Percentiles rank a stretch among this genome's conserved stretches.
Conservation (phyloP, 2,329 filamentous ascomycete species). For the Penicillium brevicompactum region DNA sequence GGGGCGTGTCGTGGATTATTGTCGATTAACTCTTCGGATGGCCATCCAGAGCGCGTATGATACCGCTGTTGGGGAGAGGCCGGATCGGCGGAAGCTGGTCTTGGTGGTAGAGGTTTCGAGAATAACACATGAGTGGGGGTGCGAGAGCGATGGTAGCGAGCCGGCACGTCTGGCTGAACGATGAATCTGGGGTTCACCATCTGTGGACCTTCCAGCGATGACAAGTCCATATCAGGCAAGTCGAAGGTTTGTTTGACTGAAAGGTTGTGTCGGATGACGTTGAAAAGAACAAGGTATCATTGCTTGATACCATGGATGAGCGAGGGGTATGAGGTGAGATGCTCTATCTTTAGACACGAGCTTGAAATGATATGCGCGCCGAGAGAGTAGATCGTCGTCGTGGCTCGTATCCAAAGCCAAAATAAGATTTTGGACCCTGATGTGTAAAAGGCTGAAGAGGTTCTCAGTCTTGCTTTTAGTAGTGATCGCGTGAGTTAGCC, state of each 20-base stretch:
- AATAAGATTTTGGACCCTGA: background rate
- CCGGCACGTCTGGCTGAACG: background rate
- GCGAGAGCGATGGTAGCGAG: conserved; percentile 7
- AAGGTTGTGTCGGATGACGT: background rate
- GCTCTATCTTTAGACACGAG: conserved; percentile 14
- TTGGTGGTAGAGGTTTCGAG: conserved; percentile 19
- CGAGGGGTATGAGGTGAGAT: background rate
- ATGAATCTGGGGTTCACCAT: conserved; percentile 26
- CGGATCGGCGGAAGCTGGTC: conserved; percentile 6
- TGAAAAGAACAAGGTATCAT: conserved; percentile 15
- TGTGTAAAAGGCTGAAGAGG: background rate
- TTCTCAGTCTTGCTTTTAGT: background rate
- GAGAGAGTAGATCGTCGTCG: conserved; percentile 10
- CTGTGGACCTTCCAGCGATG: conserved; percentile 39
- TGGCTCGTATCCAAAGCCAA: conserved; percentile 14
- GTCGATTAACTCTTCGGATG: background rate
- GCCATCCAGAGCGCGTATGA: background rate
- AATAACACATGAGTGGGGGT: conserved; percentile 15
- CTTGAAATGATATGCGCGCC: conserved; percentile 7
- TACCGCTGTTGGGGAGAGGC: background rate
- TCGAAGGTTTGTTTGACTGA: background rate
- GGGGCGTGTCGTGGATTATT: background rate
- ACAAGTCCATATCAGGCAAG: conserved; percentile 33
- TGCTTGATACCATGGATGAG: background rate
- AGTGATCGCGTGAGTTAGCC: background rate